phyloP scores from a whole-genome alignment of 495 filamentous ascomycete species.

The Evansstolkia leycettana region DNA sequence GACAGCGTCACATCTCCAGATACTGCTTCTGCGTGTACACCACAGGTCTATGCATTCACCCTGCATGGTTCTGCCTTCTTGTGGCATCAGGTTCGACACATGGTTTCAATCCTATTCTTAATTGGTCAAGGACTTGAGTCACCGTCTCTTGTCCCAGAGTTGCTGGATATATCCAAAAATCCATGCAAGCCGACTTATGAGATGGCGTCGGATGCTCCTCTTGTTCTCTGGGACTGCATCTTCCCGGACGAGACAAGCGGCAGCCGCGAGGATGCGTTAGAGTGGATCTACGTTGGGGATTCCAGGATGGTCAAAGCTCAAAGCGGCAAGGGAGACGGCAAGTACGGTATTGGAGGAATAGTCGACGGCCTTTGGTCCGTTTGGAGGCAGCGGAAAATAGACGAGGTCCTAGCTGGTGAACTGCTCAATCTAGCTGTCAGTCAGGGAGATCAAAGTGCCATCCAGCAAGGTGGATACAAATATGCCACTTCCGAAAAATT shows the following conservation, averaged over 20 bases:
- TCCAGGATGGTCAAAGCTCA: conserved; percentile 19
- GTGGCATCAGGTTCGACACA: conserved; percentile 95
- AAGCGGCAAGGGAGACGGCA: conserved; percentile 29
- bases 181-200: conserved; percentile 70
- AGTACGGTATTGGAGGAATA: conserved; percentile 54
- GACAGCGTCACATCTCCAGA: conserved; percentile 7
- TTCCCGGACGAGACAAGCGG: conserved; percentile 53
- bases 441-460: conserved; percentile 30
- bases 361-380: conserved; percentile 63
- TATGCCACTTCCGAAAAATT: conserved; percentile 13
- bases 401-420: conserved; percentile 63
- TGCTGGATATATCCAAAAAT: conserved; percentile 58
- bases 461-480: conserved; percentile 12
- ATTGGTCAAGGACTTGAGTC: conserved; percentile 83
- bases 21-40: conserved; percentile 9
- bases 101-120: conserved; percentile 76
- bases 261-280: conserved; percentile 46
- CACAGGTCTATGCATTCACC: conserved; percentile 74
- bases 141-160: conserved; percentile 53
- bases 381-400: conserved; percentile 79
- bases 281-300: conserved; percentile 69
- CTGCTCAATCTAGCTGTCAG: conserved; percentile 50
- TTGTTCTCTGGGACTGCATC: conserved; percentile 91
- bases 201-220: conserved; percentile 78
- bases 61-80: conserved; percentile 88